Evolutionary conservation across 2,329 filamentous ascomycete species (phyloP).

Genomic region (Alternaria solani): DNA sequence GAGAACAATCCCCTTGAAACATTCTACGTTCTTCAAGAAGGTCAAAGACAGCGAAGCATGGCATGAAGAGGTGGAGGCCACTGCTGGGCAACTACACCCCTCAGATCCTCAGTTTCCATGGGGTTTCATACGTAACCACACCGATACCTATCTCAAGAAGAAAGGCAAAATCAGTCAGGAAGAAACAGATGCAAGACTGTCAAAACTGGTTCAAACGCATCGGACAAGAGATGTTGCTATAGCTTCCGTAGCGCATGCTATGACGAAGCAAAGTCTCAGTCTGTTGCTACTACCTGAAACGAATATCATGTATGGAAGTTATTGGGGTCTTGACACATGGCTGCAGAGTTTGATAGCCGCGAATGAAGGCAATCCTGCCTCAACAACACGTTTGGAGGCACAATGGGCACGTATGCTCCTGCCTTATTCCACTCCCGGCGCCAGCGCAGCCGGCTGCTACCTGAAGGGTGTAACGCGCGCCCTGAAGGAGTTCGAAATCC

Average conservation of each 20-base stretch:
- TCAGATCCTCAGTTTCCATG: constrained; percentile 38
- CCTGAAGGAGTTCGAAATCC: constrained; percentile 21
- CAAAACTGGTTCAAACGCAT: constrained; percentile 30
- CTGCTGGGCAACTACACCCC: constrained; percentile 33
- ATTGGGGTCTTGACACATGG: constrained; percentile 39
- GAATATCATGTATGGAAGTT: constrained; percentile 37
- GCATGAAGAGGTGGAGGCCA: constrained; percentile 37
- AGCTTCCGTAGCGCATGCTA: constrained; percentile 41
- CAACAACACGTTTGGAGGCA: constrained; percentile 39
- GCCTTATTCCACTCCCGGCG: constrained; percentile 34
- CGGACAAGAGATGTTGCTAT: constrained; percentile 38
- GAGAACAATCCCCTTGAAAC: constrained; percentile 23
- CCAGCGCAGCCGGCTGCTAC: constrained; percentile 32
- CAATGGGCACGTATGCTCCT: constrained; percentile 36
- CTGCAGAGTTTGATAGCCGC: constrained; percentile 42
- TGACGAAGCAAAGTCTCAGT: constrained; percentile 35
- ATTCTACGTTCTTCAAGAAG: constrained; percentile 31
- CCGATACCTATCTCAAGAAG: constrained; percentile 41
- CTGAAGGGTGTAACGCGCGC: constrained; percentile 34
- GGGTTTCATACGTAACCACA: constrained; percentile 29
- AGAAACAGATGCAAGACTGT: constrained; percentile 34
- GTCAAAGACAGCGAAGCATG: constrained; percentile 41
- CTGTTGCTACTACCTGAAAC: constrained; percentile 34
- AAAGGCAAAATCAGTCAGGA: constrained; percentile 39
- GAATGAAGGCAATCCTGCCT: constrained; percentile 32